phyloP scores from a whole-genome alignment of 352 stramenopile species.

The Globisporangium parvum region DNA sequence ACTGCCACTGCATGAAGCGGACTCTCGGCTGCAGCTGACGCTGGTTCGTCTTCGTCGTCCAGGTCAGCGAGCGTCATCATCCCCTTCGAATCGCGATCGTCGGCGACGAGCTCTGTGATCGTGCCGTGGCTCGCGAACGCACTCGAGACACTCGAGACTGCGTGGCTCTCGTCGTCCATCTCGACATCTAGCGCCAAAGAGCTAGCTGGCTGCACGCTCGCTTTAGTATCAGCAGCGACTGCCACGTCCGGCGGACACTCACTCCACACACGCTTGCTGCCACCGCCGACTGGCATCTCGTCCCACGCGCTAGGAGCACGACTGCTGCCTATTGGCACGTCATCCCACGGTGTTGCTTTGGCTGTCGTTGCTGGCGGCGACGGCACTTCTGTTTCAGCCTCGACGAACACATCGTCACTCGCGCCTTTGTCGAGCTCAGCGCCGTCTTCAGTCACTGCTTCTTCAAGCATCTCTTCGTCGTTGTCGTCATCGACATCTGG shows the following conservation, averaged over 20 bases:
- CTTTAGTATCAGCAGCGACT: not conserved
- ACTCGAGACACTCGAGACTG: not conserved
- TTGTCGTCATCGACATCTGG: no score
- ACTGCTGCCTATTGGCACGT: not conserved
- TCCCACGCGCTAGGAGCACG: no score
- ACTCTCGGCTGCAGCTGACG: not conserved
- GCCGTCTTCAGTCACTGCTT: no score
- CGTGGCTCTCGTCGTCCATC: not conserved
- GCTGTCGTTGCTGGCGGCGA: not conserved
- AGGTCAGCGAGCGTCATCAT: conserved; percentile 5
- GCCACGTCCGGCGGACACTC: not conserved
- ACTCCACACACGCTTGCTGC: not conserved
- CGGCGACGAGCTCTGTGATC: not conserved
- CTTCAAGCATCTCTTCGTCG: no score
- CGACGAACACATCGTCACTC: not conserved
- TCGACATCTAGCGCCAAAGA: not conserved
- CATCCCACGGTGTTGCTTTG: not conserved
- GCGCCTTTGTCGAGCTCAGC: no score
- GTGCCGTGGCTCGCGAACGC: not conserved
- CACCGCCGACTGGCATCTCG: no score
- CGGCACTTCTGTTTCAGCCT: not conserved
- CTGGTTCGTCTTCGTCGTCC: not conserved
- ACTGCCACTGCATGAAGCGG: no score
- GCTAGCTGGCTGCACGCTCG: not conserved
- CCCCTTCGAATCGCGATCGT: not conserved